A percentile compares a stretch with the other conserved stretches of the same genome.
phyloP scores from a whole-genome alignment of 352 stramenopile species.

The Pythium grandisporangium region DNA sequence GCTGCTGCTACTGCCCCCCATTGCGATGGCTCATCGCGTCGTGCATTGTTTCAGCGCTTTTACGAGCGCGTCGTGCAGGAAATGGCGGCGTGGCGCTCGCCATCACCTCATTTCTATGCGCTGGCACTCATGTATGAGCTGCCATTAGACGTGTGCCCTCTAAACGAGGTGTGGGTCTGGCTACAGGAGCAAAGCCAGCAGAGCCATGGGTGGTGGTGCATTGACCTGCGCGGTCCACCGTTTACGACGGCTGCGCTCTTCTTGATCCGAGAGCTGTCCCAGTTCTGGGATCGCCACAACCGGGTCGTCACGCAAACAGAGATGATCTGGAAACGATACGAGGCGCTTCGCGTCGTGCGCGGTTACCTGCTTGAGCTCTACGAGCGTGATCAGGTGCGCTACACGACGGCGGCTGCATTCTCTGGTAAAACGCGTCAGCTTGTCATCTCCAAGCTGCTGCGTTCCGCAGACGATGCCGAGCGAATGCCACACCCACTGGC shows the following conservation, averaged over 20 bases:
- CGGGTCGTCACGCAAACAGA: constrained; percentile 16
- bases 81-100: constrained; percentile 21
- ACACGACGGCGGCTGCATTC: constrained; percentile 15
- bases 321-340: constrained; percentile 16
- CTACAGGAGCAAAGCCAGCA: constrained; percentile 4
- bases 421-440: constrained; percentile 16
- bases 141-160: constrained; percentile 14
- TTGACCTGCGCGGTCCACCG: constrained; percentile 25
- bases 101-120: constrained; percentile 13
- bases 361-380: constrained; percentile 29
- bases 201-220: background rate
- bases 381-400: constrained; percentile 14
- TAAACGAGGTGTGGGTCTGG: constrained; percentile 24
- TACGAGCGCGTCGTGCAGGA: constrained; percentile 16
- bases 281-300: constrained; percentile 18
- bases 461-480: constrained; percentile 11
- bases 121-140: constrained; percentile 19
- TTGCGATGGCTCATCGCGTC: too few relatives aligned
- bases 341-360: constrained; percentile 20
- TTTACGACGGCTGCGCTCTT: constrained; percentile 19
- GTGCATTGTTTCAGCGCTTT: constrained; percentile 9
- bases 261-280: constrained; percentile 20
- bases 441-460: constrained; percentile 14
- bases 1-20: too few relatives aligned
- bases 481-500: too few relatives aligned